phyloP scores from a whole-genome alignment of 306 rosid species.

The Rosa lucieae region DNA sequence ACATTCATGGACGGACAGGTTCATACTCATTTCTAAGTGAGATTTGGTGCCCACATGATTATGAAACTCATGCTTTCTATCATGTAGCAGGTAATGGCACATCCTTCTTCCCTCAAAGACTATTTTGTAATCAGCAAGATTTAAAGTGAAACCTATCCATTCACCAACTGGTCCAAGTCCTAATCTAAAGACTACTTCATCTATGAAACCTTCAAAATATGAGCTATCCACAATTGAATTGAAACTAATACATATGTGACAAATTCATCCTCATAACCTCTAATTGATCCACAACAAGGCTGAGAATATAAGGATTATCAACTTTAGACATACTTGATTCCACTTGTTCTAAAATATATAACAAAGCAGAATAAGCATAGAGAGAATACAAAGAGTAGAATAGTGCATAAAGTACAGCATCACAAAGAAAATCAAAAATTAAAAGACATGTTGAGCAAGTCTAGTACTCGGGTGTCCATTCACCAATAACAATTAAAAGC shows the following conservation, averaged over 20 bases:
- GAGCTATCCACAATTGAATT: neutral
- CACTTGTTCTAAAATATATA: neutral
- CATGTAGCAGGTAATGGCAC: neutral
- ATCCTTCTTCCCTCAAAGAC: neutral
- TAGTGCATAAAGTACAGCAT: neutral
- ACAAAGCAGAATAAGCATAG: neutral
- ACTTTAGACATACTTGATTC: neutral
- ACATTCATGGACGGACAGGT: neutral
- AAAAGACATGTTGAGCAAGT: neutral
- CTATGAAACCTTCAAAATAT: neutral
- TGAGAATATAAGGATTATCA: neutral
- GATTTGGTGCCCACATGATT: neutral
- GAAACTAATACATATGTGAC: neutral
- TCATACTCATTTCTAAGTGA: neutral
- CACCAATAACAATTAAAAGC: neutral
- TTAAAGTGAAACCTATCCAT: neutral
- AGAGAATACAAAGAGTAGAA: neutral
- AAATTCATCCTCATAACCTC: neutral
- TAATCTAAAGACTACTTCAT: neutral
- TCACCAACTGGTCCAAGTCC: neutral
- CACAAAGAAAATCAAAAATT: neutral
- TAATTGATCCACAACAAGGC: neutral
- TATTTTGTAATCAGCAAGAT: neutral
- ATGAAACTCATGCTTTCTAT: neutral
- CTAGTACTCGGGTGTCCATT: neutral